Conservation (phyloP, 1,284 basidiomycete genomes). For the Xerocomus nothofagi region DNA sequence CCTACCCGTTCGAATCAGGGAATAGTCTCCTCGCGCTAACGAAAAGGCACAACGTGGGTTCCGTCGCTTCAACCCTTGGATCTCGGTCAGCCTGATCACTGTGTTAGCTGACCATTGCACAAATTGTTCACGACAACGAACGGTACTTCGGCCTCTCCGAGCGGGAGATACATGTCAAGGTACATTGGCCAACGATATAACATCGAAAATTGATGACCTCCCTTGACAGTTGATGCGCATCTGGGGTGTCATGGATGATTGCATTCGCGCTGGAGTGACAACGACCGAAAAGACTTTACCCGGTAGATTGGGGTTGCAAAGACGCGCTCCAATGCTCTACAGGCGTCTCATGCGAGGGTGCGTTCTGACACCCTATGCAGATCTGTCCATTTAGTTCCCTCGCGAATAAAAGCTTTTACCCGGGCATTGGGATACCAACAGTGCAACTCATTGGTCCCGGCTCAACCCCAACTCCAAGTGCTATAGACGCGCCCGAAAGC, state of each 20-base stretch:
- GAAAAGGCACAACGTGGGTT: constrained; percentile 77
- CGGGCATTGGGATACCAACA: constrained; percentile 50
- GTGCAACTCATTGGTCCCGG: constrained; percentile 49
- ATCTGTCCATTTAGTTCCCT: neutral
- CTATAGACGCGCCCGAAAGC: constrained; percentile 44
- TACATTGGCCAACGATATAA: constrained; percentile 31
- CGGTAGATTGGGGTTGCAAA: constrained; percentile 76
- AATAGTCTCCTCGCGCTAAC: constrained; percentile 77
- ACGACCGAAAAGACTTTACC: constrained; percentile 78
- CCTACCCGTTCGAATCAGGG: constrained; percentile 84
- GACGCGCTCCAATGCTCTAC: constrained; percentile 86
- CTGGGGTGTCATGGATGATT: constrained; percentile 93
- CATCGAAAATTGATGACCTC: neutral
- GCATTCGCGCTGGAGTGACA: constrained; percentile 86
- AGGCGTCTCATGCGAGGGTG: constrained; percentile 85
- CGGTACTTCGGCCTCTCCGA: constrained; percentile 74
- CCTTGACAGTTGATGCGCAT: constrained; percentile 64
- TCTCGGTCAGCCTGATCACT: constrained; percentile 7
- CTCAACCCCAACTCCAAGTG: constrained; percentile 23
- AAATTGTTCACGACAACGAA: constrained; percentile 96
- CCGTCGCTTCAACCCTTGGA: neutral
- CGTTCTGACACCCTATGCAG: constrained; percentile 20
- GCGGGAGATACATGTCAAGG: constrained; percentile 76
- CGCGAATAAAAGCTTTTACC: constrained; percentile 53
- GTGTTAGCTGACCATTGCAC: constrained; percentile 83